These are phyloP conservation scores for Stygiomarasmius scandens DNA, from an alignment of 1,284 basidiomycete species.

Conservation along the genomic window DNA sequence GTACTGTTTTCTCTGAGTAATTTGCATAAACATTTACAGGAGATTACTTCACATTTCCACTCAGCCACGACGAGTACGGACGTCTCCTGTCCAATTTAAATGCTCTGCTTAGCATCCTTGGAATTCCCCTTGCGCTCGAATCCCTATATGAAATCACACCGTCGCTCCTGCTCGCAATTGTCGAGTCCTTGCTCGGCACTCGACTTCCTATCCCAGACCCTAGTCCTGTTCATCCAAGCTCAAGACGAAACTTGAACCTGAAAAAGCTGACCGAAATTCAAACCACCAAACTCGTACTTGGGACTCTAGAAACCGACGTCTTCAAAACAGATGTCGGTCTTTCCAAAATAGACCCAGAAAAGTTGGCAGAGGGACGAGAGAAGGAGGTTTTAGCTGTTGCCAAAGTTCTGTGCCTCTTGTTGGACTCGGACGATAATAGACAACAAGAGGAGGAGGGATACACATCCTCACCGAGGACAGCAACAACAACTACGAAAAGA, in stretches of 20 bases:
- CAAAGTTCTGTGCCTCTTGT: slow-evolving; percentile 54
- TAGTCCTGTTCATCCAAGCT: slow-evolving; percentile 39
- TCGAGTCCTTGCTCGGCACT: slow-evolving; percentile 57
- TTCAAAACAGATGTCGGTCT: slow-evolving; percentile 62
- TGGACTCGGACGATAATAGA: slow-evolving; percentile 27
- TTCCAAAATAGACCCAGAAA: slow-evolving; percentile 61
- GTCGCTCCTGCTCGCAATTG: slow-evolving; percentile 63
- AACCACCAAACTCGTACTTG: slow-evolving; percentile 78
- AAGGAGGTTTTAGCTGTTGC: slow-evolving; percentile 67
- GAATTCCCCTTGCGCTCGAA: slow-evolving; percentile 54
- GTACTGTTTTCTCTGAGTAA: no score
- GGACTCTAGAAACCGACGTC: slow-evolving; percentile 72
- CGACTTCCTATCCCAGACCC: slow-evolving; percentile 50
- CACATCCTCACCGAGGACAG: slow-evolving; percentile 19
- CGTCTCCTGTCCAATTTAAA: no score
- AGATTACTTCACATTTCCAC: no score
- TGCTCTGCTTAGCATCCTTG: slow-evolving; percentile 49
- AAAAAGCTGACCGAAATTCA: slow-evolving; percentile 36
- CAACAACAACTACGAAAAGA: slow-evolving; percentile 5
- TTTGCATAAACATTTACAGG: no score
- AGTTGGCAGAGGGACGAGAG: slow-evolving; percentile 61
- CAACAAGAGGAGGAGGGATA: slow-evolving; percentile 7
- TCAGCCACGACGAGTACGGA: no score
- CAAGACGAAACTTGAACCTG: slow-evolving; percentile 38
- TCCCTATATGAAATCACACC: slow-evolving; percentile 73